Conservation (phyloP, 805 yeast species). For the Candida mattraensis region DNA sequence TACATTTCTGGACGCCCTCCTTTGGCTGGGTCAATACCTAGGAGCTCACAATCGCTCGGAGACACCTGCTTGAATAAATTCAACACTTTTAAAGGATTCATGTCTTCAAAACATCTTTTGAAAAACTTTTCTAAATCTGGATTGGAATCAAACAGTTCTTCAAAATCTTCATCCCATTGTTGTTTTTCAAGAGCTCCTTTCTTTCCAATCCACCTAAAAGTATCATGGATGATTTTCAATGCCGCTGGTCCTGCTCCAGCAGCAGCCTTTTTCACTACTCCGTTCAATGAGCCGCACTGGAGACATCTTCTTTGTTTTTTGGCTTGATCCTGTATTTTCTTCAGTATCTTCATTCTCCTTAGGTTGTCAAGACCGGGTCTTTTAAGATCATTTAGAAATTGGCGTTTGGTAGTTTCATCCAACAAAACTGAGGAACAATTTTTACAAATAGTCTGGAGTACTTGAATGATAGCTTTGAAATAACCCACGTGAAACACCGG, state of each 20-base stretch:
- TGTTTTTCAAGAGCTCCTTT: constrained; percentile 80
- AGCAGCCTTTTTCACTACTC: constrained; percentile 96
- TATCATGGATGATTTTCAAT: constrained; percentile 90
- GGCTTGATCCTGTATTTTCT: constrained; percentile 84
- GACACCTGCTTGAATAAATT: constrained; percentile 82
- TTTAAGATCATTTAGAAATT: constrained; percentile 74
- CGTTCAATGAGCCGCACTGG: constrained; percentile 84
- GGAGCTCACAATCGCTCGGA: constrained; percentile 86
- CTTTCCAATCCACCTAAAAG: constrained; percentile 94
- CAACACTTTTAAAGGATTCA: constrained; percentile 87
- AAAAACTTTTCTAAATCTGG: constrained; percentile 89
- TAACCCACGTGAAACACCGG: constrained; percentile 98
- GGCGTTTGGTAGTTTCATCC: constrained; percentile 68
- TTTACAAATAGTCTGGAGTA: constrained; percentile 89
- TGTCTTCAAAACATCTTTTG: constrained; percentile 86
- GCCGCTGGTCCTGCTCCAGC: constrained; percentile 92
- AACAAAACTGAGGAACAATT: constrained; percentile 77
- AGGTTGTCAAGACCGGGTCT: constrained; percentile 88
- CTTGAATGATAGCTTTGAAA: constrained; percentile 85
- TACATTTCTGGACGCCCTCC: constrained; percentile 96
- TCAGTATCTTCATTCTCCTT: constrained; percentile 86
- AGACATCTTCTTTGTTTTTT: constrained; percentile 92
- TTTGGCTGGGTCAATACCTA: constrained; percentile 84
- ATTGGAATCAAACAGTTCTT: constrained; percentile 65
- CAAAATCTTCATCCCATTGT: constrained; percentile 85